phyloP scores from a whole-genome alignment of 2,329 filamentous ascomycete species.

The Ceratocystiopsis sp. region DNA sequence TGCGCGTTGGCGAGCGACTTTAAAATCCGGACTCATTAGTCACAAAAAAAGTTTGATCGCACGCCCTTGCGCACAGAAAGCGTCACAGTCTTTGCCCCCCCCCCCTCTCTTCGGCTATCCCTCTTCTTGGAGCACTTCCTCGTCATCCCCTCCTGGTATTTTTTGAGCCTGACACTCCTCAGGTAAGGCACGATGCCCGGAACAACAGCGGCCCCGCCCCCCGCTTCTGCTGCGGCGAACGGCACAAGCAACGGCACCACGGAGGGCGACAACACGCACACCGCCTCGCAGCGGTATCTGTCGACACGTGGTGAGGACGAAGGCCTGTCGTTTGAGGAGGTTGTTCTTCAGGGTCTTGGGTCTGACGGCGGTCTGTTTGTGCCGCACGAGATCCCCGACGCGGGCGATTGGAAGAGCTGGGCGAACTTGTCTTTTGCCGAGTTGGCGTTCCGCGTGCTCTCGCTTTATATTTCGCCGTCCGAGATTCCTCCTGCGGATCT shows the following conservation, averaged over 20 bases:
- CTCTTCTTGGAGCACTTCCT: no score
- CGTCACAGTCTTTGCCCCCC: no score
- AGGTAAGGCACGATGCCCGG: neutral
- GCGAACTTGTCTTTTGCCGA: conserved; percentile 62
- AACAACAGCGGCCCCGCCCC: neutral
- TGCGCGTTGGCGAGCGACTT: neutral
- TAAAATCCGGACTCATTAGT: no score
- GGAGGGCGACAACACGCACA: conserved; percentile 6
- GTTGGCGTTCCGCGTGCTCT: conserved; percentile 70
- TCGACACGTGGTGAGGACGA: conserved; percentile 11
- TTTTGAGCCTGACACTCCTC: no score
- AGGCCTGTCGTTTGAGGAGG: conserved; percentile 68
- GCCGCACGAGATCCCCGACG: conserved; percentile 58
- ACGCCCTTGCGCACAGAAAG: no score
- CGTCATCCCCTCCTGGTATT: no score
- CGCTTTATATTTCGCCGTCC: conserved; percentile 65
- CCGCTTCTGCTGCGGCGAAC: neutral
- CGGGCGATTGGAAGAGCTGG: conserved; percentile 43
- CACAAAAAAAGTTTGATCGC: no score
- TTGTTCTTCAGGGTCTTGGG: conserved; percentile 77
- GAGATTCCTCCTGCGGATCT: conserved; percentile 74
- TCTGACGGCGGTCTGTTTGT: conserved; percentile 80
- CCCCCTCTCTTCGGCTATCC: no score
- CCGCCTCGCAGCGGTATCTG: conserved; percentile 11
- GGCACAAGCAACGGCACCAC: neutral